Percentiles rank a stretch among this genome's conserved stretches.
These are phyloP conservation scores for Garcileccinum viscosum DNA, from an alignment of 1,284 basidiomycete genomes.

Conservation along the genomic window DNA sequence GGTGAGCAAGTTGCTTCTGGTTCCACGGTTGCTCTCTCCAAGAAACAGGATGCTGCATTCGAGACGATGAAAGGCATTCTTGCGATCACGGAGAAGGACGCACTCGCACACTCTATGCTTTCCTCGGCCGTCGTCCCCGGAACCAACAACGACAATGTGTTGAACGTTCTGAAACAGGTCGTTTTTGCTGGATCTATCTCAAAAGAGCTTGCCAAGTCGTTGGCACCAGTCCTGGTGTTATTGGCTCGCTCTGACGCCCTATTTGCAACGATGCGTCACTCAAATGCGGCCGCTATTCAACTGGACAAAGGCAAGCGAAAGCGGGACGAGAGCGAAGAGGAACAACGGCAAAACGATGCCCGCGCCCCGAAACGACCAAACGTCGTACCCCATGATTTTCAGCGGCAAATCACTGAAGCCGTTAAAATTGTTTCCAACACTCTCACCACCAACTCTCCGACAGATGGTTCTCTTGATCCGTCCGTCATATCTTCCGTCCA, in stretches of 20 bases:
- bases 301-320: constrained; percentile 72
- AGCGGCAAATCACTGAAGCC: constrained; percentile 60
- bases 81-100: constrained; percentile 58
- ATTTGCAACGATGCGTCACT: constrained; percentile 67
- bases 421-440: constrained; percentile 58
- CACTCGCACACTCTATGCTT: constrained; percentile 59
- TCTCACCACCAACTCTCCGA: constrained; percentile 43
- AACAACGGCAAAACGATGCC: constrained; percentile 35
- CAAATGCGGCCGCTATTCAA: constrained; percentile 62
- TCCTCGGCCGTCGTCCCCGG: constrained; percentile 54
- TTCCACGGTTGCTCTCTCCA: constrained; percentile 26
- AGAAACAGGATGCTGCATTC: constrained; percentile 62
- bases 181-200: constrained; percentile 54
- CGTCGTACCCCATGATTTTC: constrained; percentile 48
- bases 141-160: constrained; percentile 52
- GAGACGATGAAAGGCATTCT: constrained; percentile 68
- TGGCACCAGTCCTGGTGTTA: constrained; percentile 64
- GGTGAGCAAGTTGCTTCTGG: constrained; percentile 5
- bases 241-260: constrained; percentile 68
- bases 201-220: constrained; percentile 55
- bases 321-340: constrained; percentile 61
- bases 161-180: constrained; percentile 59
- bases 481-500: constrained; percentile 68
- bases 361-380: constrained; percentile 53
- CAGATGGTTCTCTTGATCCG: constrained; percentile 55